These are phyloP conservation scores for Cyberlindnera americana DNA, from an alignment of 805 yeast species.

Conservation along the genomic window DNA sequence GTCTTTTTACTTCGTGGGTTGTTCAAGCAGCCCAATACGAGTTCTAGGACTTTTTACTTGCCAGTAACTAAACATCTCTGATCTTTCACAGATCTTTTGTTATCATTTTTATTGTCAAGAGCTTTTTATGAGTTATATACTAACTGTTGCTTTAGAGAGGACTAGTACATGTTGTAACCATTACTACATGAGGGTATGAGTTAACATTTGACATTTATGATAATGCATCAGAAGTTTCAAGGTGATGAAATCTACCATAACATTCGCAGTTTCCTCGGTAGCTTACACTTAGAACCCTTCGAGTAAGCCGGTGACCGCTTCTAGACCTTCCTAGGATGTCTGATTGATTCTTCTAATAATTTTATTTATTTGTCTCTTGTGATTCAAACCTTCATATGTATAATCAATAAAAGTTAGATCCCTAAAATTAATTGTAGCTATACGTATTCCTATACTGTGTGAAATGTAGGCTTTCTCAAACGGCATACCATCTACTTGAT, in stretches of 20 bases:
- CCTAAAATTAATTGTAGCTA: no score
- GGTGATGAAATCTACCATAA: conserved; percentile 74
- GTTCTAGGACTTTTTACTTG: conserved; percentile 69
- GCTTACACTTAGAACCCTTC: conserved; percentile 81
- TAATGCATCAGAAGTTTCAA: conserved; percentile 23
- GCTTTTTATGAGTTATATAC: not conserved
- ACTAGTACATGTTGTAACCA: conserved; percentile 12
- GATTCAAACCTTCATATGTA: no score
- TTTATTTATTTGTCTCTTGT: conserved; percentile 1
- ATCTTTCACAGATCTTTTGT: conserved; percentile 27
- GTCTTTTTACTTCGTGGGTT: conserved; percentile 29
- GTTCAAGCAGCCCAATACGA: conserved; percentile 27
- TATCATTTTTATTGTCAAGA: not conserved
- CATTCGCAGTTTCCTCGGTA: conserved; percentile 98
- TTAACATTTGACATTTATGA: no score
- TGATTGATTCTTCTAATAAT: conserved; percentile 43
- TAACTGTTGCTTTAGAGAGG: conserved; percentile 11
- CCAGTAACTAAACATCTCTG: conserved; percentile 74
- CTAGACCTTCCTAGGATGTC: conserved; percentile 90
- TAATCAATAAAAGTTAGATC: no score
- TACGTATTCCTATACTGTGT: no score
- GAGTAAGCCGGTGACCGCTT: conserved; percentile 83
- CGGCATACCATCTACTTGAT: no score
- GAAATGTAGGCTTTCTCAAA: no score
- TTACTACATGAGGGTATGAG: not conserved